Evolutionary conservation across 306 rosid genomes (phyloP).

Genomic region (Delonix regia): DNA sequence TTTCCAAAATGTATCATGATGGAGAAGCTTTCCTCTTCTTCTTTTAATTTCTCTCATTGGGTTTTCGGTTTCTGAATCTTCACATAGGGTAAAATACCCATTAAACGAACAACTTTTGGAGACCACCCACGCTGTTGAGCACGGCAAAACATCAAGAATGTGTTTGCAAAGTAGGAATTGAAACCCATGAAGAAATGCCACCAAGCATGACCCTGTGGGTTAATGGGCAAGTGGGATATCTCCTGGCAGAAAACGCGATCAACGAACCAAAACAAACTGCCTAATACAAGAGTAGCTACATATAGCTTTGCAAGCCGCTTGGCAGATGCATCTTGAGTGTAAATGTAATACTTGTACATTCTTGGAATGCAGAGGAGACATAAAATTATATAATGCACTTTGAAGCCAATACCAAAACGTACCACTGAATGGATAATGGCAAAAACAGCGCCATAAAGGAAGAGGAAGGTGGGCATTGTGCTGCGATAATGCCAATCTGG

Average conservation of each 20-base stretch:
- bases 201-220: constrained; percentile 87
- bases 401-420: constrained; percentile 68
- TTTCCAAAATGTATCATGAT: constrained; percentile 33
- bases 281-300: constrained; percentile 60
- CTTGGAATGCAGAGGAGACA: constrained; percentile 86
- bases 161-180: constrained; percentile 73
- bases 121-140: constrained; percentile 82
- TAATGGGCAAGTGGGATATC: constrained; percentile 61
- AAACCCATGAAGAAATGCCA: constrained; percentile 89
- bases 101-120: constrained; percentile 56
- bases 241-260: constrained; percentile 70
- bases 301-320: constrained; percentile 67
- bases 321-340: constrained; percentile 59
- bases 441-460: constrained; percentile 70
- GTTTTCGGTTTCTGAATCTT: constrained; percentile 79
- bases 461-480: constrained; percentile 87
- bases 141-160: constrained; percentile 91
- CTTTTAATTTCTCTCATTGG: constrained; percentile 48
- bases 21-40: constrained; percentile 38
- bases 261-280: constrained; percentile 65
- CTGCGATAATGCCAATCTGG: constrained; percentile 91
- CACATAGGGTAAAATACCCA: constrained; percentile 78
- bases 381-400: constrained; percentile 66
- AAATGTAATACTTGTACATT: constrained; percentile 86
- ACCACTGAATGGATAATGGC: constrained; percentile 61